These are phyloP conservation scores for Boletus fagicola DNA, from an alignment of 768 basidiomycete genomes.

Conservation along the genomic window DNA sequence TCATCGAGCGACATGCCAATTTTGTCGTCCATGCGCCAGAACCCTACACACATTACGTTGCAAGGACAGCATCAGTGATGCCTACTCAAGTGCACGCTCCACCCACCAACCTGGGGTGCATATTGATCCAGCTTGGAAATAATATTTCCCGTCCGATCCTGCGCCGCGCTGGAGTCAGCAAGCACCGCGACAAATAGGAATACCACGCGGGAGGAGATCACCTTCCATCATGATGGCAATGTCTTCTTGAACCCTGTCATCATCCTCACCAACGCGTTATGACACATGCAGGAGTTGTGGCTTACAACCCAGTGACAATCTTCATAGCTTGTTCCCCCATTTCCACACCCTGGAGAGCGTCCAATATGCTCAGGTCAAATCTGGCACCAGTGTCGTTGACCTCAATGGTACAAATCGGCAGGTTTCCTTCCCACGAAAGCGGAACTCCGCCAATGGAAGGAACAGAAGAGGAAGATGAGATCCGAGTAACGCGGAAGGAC, in stretches of 20 bases:
- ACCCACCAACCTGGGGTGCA: conserved; percentile 52
- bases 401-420: conserved; percentile 50
- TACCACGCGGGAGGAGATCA: conserved; percentile 18
- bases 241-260: conserved; percentile 52
- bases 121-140: conserved; percentile 73
- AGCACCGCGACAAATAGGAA: conserved; percentile 16
- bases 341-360: conserved; percentile 17
- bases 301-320: conserved; percentile 61
- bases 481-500: conserved; percentile 51
- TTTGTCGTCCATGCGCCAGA: conserved; percentile 77
- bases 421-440: conserved; percentile 41
- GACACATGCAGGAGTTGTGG: conserved; percentile 11
- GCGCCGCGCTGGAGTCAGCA: conserved; percentile 22
- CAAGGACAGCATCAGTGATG: neutral
- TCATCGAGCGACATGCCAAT: conserved; percentile 69
- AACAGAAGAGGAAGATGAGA: conserved; percentile 4
- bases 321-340: conserved; percentile 53
- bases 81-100: neutral
- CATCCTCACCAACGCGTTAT: conserved; percentile 6
- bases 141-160: conserved; percentile 68
- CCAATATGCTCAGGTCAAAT: conserved; percentile 45
- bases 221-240: conserved; percentile 62
- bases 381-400: conserved; percentile 48
- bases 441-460: conserved; percentile 26
- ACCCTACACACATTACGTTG: conserved; percentile 43